A percentile compares a stretch with the other conserved stretches of the same genome.
phyloP scores from a whole-genome alignment of 2,329 filamentous ascomycete species.

The Zymoseptoria passerinii region DNA sequence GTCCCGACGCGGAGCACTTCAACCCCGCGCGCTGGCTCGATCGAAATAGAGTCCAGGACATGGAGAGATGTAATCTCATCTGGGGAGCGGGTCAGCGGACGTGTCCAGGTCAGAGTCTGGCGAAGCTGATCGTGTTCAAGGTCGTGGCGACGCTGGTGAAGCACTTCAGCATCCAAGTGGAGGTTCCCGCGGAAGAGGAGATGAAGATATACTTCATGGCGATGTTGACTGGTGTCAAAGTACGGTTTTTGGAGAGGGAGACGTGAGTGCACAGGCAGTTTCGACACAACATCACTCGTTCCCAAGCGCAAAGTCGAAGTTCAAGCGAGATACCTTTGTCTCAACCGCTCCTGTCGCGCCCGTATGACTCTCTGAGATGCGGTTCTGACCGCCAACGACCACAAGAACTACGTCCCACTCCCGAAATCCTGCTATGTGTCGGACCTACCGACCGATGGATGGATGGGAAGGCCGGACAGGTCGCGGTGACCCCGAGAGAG shows the following conservation, averaged over 20 bases:
- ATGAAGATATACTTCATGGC: conserved; percentile 12
- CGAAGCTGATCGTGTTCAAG: conserved; percentile 24
- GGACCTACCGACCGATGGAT: no score
- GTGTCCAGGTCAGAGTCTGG: conserved; percentile 16
- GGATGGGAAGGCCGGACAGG: no score
- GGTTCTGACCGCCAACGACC: no score
- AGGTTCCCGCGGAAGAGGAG: conserved; percentile 7
- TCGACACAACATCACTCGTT: no score
- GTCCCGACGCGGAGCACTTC: conserved; percentile 27
- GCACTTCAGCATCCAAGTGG: conserved; percentile 9
- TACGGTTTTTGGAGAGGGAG: conserved; percentile 1
- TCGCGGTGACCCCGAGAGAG: no score
- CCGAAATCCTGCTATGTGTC: no score
- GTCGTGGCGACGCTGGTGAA: conserved; percentile 7
- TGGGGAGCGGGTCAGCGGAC: conserved; percentile 19
- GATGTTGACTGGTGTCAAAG: conserved; percentile 9
- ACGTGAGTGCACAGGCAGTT: not conserved
- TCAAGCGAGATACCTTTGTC: no score
- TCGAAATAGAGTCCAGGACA: conserved; percentile 5
- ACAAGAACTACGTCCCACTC: no score
- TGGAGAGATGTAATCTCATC: conserved; percentile 14
- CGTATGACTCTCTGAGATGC: no score
- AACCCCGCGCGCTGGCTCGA: conserved; percentile 31
- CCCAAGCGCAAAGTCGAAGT: no score
- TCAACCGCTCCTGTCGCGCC: no score